Conservation (phyloP, 495 filamentous ascomycete genomes). For the Penicillium alfredii region DNA sequence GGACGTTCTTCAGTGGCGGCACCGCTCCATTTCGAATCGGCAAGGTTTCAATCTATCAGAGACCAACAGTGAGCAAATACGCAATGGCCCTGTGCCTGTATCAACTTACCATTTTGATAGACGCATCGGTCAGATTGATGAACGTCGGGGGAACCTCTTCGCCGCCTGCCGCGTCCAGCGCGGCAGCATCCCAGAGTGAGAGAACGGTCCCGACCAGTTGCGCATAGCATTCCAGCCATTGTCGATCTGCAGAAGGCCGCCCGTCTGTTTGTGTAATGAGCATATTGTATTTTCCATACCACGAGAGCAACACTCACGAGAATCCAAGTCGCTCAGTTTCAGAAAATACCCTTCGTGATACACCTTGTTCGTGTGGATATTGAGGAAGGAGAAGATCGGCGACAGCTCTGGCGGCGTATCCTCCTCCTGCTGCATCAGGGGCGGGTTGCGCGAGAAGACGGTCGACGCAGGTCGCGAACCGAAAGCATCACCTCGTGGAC, state of each 20-base stretch:
- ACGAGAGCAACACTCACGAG: constrained; percentile 50
- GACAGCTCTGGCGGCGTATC: constrained; percentile 89
- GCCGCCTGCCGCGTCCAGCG: constrained; percentile 81
- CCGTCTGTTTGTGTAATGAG: constrained; percentile 63
- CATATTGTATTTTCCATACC: no score
- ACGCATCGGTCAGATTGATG: constrained; percentile 94
- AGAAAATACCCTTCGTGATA: constrained; percentile 98
- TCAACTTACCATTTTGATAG: constrained; percentile 90
- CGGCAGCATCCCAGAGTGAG: constrained; percentile 92
- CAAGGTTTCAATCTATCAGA: constrained; percentile 78
- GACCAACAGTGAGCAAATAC: no score
- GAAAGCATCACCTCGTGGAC: constrained; percentile 26
- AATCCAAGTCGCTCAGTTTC: constrained; percentile 90
- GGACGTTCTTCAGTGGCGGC: constrained; percentile 80
- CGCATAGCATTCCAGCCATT: constrained; percentile 95
- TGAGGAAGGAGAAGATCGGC: constrained; percentile 89
- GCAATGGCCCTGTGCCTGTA: no score
- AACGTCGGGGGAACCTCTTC: constrained; percentile 89
- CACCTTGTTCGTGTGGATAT: constrained; percentile 91
- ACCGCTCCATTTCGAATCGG: constrained; percentile 71
- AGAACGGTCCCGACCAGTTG: constrained; percentile 92
- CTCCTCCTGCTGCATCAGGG: constrained; percentile 72
- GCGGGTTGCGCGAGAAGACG: constrained; percentile 79
- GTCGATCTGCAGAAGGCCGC: constrained; percentile 74
- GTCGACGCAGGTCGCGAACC: constrained; percentile 56